Evolutionary conservation across 1,284 basidiomycete genomes (phyloP).

Genomic region (Malassezia obtusa): DNA sequence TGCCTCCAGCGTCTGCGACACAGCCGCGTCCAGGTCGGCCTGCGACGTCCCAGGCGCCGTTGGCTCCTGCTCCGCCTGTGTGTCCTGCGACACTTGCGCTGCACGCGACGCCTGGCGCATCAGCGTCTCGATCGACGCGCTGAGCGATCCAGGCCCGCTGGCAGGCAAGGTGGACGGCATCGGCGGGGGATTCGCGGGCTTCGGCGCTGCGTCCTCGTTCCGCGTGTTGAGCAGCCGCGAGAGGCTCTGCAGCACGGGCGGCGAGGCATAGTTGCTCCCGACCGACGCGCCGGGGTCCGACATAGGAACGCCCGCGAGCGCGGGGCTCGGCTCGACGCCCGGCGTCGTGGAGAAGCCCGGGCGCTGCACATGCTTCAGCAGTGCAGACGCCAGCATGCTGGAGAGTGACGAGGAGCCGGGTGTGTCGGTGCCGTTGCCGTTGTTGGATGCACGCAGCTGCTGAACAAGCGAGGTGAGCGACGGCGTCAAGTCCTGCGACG

Average conservation of each 20-base stretch:
- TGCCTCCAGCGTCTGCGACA: slow-evolving; percentile 32
- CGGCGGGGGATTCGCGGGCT: background rate
- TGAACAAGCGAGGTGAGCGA: slow-evolving; percentile 20
- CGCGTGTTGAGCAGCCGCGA: slow-evolving; percentile 10
- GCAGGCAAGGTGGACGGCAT: slow-evolving; percentile 5
- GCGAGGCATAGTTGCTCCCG: background rate
- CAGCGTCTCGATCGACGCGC: slow-evolving; percentile 15
- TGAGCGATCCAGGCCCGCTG: slow-evolving; percentile 8
- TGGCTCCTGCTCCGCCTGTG: background rate
- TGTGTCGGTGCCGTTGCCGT: slow-evolving; percentile 10
- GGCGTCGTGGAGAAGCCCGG: background rate
- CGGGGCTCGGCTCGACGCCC: background rate
- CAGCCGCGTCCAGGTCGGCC: slow-evolving; percentile 32
- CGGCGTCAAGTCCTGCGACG: slow-evolving; percentile 21
- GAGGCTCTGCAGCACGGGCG: slow-evolving; percentile 17
- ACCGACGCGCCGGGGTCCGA: background rate
- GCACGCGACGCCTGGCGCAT: slow-evolving; percentile 12
- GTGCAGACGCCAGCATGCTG: slow-evolving; percentile 14
- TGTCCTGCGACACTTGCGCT: slow-evolving; percentile 7
- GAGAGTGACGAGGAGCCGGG: slow-evolving; percentile 23
- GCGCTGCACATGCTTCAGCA: slow-evolving; percentile 17
- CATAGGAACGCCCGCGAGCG: background rate
- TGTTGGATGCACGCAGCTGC: slow-evolving; percentile 20
- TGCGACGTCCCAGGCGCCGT: slow-evolving; percentile 9
- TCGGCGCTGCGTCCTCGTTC: background rate